Percentiles rank a stretch among this genome's conserved stretches.
phyloP scores from a whole-genome alignment of 2,329 filamentous ascomycete genomes.

The Botrytis paeoniae region DNA sequence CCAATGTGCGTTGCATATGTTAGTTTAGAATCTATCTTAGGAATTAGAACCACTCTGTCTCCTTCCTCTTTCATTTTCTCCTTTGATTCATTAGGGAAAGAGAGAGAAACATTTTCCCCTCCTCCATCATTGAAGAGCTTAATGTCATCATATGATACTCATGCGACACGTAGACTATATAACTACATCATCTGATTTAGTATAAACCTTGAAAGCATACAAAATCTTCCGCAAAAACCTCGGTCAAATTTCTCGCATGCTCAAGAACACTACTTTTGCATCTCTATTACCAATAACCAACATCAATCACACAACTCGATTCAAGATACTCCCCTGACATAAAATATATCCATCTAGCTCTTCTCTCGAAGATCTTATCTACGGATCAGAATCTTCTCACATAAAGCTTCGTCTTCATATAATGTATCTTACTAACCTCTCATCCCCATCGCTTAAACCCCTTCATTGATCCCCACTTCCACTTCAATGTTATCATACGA shows the following conservation, averaged over 20 bases:
- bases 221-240: background rate
- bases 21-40: background rate
- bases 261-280: too few relatives aligned
- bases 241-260: too few relatives aligned
- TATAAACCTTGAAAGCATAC: background rate
- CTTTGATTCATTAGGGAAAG: background rate
- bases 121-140: background rate
- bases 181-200: background rate
- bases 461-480: background rate
- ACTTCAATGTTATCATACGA: too few relatives aligned
- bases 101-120: background rate
- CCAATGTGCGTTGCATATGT: background rate
- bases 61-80: too few relatives aligned
- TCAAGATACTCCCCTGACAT: too few relatives aligned
- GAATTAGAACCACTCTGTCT: background rate
- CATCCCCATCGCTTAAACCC: background rate
- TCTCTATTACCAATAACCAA: too few relatives aligned
- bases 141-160: background rate
- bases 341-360: background rate
- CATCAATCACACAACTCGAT: too few relatives aligned
- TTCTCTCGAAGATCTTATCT: background rate
- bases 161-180: background rate
- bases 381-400: accelerated
- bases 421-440: background rate
- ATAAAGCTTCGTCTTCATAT: background rate